Conservation (phyloP, 768 basidiomycete genomes). For the Hortiboletus campestris region DNA sequence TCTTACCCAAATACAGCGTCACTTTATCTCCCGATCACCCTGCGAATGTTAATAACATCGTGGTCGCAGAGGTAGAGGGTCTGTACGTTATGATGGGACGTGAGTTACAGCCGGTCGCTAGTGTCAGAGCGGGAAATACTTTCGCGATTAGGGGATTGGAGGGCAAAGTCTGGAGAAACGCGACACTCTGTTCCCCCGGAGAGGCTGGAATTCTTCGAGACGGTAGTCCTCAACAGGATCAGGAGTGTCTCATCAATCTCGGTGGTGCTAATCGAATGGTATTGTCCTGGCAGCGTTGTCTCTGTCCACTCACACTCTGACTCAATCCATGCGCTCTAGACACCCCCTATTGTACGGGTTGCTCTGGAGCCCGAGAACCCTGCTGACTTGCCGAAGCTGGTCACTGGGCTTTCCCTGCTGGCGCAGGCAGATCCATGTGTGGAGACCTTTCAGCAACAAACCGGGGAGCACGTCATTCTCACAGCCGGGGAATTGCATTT, state of each 20-base stretch:
- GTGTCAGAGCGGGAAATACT: constrained; percentile 88
- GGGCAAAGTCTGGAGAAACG: constrained; percentile 86
- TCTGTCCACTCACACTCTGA: not conserved
- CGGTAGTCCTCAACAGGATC: constrained; percentile 33
- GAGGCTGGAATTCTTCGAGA: constrained; percentile 41
- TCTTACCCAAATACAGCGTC: constrained; percentile 85
- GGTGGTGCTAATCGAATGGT: constrained; percentile 70
- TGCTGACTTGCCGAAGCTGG: constrained; percentile 85
- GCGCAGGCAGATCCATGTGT: constrained; percentile 97
- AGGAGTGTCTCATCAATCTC: constrained; percentile 71
- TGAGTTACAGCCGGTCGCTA: constrained; percentile 81
- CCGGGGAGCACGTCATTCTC: constrained; percentile 95
- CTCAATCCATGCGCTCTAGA: constrained; percentile 39
- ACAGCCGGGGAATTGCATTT: constrained; percentile 95
- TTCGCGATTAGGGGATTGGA: constrained; percentile 91
- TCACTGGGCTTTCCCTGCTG: constrained; percentile 83
- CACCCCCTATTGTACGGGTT: constrained; percentile 90
- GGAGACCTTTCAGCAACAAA: constrained; percentile 95
- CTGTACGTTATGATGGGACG: constrained; percentile 98
- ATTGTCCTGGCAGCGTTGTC: constrained; percentile 7
- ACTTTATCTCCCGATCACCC: constrained; percentile 62
- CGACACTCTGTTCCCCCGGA: constrained; percentile 77
- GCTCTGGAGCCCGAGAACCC: constrained; percentile 84
- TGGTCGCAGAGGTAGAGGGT: constrained; percentile 61
- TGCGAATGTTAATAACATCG: constrained; percentile 62